These are phyloP conservation scores for Trichoderma sp. DNA, from an alignment of 2,329 filamentous ascomycete species.

Conservation along the genomic window DNA sequence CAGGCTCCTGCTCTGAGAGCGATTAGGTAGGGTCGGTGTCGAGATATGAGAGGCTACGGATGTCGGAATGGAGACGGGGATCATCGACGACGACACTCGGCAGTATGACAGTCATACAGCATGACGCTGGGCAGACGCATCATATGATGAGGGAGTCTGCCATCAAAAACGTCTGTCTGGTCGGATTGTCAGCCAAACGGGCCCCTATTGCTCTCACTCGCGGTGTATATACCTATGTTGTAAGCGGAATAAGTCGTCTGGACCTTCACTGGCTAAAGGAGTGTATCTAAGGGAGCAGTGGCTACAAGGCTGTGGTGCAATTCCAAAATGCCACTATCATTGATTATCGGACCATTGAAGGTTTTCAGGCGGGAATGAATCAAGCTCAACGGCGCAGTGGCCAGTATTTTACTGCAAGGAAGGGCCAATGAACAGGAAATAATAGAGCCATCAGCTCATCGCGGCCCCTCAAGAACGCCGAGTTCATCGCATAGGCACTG, in stretches of 20 bases:
- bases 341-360: slow-evolving; percentile 14
- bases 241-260: slow-evolving; percentile 13
- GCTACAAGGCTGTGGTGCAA: slow-evolving; percentile 7
- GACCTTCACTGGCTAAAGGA: slow-evolving; percentile 21
- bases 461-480: slow-evolving; percentile 25
- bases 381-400: slow-evolving; percentile 20
- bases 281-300: slow-evolving; percentile 14
- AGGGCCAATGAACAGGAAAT: slow-evolving; percentile 26
- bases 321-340: neutral
- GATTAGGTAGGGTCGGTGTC: slow-evolving; percentile 7
- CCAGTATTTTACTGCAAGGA: slow-evolving; percentile 23
- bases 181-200: slow-evolving; percentile 15
- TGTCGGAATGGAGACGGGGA: slow-evolving; percentile 15
- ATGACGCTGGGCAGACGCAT: slow-evolving; percentile 26
- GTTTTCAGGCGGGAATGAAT: neutral
- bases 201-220: slow-evolving; percentile 6
- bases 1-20: slow-evolving; percentile 14
- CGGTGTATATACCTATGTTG: slow-evolving; percentile 6
- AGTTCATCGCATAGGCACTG: slow-evolving; percentile 20
- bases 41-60: slow-evolving; percentile 14
- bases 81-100: slow-evolving; percentile 26
- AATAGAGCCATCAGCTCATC: slow-evolving; percentile 25
- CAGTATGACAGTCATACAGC: slow-evolving; percentile 26
- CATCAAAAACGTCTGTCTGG: slow-evolving; percentile 8
- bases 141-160: slow-evolving; percentile 14